These are phyloP conservation scores for Isoetes taiwanensis DNA, from an alignment of 75 land plant species.

Conservation along the genomic window DNA sequence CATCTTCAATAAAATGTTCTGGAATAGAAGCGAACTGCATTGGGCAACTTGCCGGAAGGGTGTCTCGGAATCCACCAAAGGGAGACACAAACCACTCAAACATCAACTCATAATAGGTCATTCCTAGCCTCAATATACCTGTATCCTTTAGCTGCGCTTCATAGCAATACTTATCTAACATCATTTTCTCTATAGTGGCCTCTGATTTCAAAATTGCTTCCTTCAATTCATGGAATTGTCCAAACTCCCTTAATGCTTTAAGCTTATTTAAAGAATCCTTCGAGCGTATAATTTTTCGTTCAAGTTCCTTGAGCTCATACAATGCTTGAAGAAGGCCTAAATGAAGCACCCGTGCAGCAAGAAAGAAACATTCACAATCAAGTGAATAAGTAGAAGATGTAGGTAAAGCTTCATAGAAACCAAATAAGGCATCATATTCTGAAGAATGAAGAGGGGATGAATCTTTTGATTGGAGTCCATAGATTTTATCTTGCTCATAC, in stretches of 20 bases:
- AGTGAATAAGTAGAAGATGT: conserved; percentile 7
- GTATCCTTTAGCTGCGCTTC: background rate
- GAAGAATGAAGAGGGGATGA: no score
- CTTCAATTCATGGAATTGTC: background rate
- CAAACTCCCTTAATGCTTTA: background rate
- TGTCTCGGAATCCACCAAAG: background rate
- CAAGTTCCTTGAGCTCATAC: background rate
- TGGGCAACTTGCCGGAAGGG: conserved; percentile 1
- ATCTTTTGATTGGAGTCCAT: conserved; percentile 44
- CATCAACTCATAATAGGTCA: background rate
- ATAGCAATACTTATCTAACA: background rate
- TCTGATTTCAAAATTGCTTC: background rate
- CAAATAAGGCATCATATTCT: conserved; percentile 8
- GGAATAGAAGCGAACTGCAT: conserved; percentile 6
- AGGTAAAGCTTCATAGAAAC: conserved; percentile 5
- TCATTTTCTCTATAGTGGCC: background rate
- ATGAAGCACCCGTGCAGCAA: background rate
- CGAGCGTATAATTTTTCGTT: no score
- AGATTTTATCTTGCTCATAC: conserved; percentile 30
- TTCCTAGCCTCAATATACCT: background rate
- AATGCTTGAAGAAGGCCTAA: background rate
- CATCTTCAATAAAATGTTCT: background rate
- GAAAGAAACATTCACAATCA: background rate
- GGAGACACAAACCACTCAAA: background rate
- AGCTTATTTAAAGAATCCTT: background rate